phyloP scores from a whole-genome alignment of 2,329 filamentous ascomycete species.

The Colletotrichum cereale region DNA sequence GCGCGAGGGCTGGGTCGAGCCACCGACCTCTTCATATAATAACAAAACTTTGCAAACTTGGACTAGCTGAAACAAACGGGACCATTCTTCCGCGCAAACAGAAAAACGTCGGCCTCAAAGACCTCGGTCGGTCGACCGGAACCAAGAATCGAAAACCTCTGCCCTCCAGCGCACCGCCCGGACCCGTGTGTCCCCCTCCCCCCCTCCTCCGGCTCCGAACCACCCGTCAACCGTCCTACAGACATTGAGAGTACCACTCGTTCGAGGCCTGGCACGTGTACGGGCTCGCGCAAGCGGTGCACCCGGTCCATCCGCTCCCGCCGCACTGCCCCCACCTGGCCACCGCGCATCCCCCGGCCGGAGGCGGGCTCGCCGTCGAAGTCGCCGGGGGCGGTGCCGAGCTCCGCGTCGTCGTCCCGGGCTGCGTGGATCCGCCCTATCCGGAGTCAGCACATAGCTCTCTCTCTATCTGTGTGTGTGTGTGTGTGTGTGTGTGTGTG shows the following conservation, averaged over 20 bases:
- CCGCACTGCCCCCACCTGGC: conserved; percentile 42
- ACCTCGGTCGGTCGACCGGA: neutral
- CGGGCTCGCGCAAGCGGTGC: conserved; percentile 34
- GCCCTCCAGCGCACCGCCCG: too few species aligned
- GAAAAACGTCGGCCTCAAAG: neutral
- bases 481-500: too few species aligned
- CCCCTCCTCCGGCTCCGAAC: too few species aligned
- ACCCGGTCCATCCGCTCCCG: conserved; percentile 40
- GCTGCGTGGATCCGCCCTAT: conserved; percentile 16
- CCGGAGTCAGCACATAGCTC: neutral
- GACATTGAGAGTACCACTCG: conserved; percentile 41
- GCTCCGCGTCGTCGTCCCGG: conserved; percentile 35
- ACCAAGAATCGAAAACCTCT: neutral
- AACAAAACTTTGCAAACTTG: neutral
- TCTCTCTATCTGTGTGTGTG: too few species aligned
- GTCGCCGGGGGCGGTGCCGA: conserved; percentile 34
- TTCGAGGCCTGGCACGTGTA: conserved; percentile 38
- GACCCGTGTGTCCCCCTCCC: too few species aligned
- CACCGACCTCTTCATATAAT: neutral
- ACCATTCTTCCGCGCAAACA: neutral
- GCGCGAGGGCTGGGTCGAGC: neutral
- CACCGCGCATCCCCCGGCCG: conserved; percentile 26
- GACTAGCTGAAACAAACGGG: neutral
- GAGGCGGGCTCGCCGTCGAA: conserved; percentile 32
- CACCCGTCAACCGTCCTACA: neutral